A percentile compares a stretch with the other conserved stretches of the same genome.
Evolutionary conservation across 305 asterid species (phyloP).

Genomic region (Vinca major): DNA sequence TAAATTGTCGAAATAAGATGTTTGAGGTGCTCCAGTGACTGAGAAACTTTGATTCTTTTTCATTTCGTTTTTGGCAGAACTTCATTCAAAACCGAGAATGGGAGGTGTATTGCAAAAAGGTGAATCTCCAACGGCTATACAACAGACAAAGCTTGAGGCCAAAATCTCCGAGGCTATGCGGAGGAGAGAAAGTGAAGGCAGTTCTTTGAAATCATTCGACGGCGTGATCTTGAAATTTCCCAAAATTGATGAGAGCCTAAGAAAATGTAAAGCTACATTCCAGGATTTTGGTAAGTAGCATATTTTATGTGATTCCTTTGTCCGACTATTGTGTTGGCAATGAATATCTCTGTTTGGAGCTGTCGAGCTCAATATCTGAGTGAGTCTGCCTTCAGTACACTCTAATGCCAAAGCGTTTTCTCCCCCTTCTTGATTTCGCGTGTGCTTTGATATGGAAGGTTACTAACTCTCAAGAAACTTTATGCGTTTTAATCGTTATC

Average conservation of each 20-base stretch:
- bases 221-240: conserved; percentile 66
- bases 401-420: neutral
- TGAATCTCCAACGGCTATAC: conserved; percentile 37
- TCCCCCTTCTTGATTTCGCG: no score
- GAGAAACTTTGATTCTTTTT: neutral
- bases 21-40: conserved; percentile 2
- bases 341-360: neutral
- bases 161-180: conserved; percentile 53
- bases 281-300: conserved; percentile 49
- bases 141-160: conserved; percentile 62
- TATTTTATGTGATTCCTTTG: neutral
- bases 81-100: conserved; percentile 30
- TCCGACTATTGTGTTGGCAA: neutral
- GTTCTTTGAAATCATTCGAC: conserved; percentile 53
- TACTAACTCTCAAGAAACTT: neutral
- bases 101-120: conserved; percentile 49
- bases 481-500: neutral
- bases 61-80: conserved; percentile 1
- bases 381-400: neutral
- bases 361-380: neutral
- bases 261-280: conserved; percentile 56
- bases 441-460: neutral
- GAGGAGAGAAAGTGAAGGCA: conserved; percentile 60
- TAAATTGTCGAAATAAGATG: neutral
- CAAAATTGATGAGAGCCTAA: conserved; percentile 58